Percentiles rank a stretch among this genome's conserved stretches.
These are phyloP conservation scores for Eremomyces bilateralis DNA, from an alignment of 495 filamentous ascomycete species.

Conservation along the genomic window DNA sequence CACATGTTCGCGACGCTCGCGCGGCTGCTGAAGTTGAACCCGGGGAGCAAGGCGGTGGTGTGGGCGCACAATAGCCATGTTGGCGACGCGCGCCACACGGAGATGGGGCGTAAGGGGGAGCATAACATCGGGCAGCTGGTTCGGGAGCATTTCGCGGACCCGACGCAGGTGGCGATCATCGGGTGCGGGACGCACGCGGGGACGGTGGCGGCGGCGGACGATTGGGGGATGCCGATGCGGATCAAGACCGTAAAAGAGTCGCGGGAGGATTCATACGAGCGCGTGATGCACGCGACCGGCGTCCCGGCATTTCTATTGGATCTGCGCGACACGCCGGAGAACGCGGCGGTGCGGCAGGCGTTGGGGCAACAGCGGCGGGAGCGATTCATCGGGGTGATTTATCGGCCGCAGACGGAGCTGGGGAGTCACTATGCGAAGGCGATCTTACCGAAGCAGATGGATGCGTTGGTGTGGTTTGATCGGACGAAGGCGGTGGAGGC, in stretches of 20 bases:
- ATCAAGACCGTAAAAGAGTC: constrained; percentile 28
- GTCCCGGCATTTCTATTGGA: constrained; percentile 28
- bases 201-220: constrained; percentile 32
- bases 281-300: constrained; percentile 23
- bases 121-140: constrained; percentile 35
- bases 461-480: constrained; percentile 37
- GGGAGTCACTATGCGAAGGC: constrained; percentile 33
- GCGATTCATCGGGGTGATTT: constrained; percentile 40
- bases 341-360: constrained; percentile 20
- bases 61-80: constrained; percentile 42
- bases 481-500: constrained; percentile 27
- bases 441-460: constrained; percentile 31
- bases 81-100: constrained; percentile 34
- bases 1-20: constrained; percentile 36
- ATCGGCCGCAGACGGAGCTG: constrained; percentile 30
- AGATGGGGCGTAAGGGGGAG: constrained; percentile 30
- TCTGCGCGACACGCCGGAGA: constrained; percentile 19
- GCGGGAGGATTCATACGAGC: constrained; percentile 24
- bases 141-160: constrained; percentile 24
- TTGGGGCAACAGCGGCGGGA: constrained; percentile 24
- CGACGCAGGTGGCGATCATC: constrained; percentile 26
- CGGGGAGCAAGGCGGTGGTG: constrained; percentile 27
- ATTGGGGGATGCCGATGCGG: constrained; percentile 35
- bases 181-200: constrained; percentile 33
- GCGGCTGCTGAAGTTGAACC: constrained; percentile 25